These are phyloP conservation scores for Neurospora sp. DNA, from an alignment of 495 filamentous ascomycete species.

Conservation along the genomic window DNA sequence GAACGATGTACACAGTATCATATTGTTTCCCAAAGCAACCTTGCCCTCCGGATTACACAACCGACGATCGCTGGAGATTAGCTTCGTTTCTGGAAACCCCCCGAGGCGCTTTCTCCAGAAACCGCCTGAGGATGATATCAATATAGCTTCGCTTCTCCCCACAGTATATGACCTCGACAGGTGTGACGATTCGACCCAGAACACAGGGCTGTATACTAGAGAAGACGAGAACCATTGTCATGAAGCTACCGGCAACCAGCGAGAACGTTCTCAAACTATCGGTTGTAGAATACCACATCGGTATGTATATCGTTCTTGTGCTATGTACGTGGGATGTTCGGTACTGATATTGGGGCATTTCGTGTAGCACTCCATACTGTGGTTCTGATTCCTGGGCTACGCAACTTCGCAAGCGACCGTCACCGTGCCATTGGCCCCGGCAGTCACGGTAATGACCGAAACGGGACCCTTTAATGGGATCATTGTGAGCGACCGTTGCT, in stretches of 20 bases:
- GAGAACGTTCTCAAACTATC: neutral
- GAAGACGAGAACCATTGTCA: neutral
- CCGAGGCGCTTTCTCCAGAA: conserved; percentile 18
- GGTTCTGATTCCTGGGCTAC: neutral
- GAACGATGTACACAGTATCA: neutral
- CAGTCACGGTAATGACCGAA: conserved; percentile 5
- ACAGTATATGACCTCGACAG: neutral
- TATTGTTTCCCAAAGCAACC: neutral
- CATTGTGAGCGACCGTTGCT: conserved; percentile 6
- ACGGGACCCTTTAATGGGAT: conserved; percentile 4
- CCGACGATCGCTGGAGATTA: conserved; percentile 21
- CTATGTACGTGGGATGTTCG: neutral
- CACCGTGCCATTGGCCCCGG: conserved; percentile 12
- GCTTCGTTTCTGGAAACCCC: conserved; percentile 27
- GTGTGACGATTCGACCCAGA: neutral
- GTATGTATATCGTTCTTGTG: conserved; percentile 3
- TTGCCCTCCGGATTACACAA: neutral
- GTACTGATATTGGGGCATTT: conserved; percentile 1
- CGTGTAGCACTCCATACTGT: neutral
- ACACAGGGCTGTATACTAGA: neutral
- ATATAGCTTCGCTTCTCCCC: conserved; percentile 2
- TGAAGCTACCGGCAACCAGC: neutral
- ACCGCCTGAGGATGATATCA: conserved; percentile 9
- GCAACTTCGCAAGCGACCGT: conserved; percentile 9
- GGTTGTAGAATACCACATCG: neutral